Base-by-base conservation (phyloP, 805 yeast genomes). In the Monosporozyma servazzii region DNA sequence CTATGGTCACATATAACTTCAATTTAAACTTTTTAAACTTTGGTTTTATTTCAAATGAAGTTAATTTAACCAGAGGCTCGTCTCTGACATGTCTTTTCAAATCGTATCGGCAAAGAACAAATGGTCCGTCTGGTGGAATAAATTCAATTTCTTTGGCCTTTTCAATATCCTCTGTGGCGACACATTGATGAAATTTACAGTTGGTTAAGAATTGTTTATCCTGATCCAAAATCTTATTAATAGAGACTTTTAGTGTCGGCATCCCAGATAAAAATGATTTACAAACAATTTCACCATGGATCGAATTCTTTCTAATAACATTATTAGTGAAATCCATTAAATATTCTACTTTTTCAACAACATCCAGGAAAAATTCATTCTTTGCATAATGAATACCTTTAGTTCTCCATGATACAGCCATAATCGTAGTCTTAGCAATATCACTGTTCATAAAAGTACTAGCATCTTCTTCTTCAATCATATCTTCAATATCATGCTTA, bases 51-150 rank as follows among this genome's bases (percentile, higher is more conserved):
- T 58, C 58, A 31, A 59, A 61, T 8, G 56, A 52, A 3, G 54
- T 53, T 21, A 67, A 50, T 47, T 71, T 64, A 6, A 66, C 60
- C 42, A 70, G 55, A 2, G 86, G 80, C 56, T 59, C 57, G 46
- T 67, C 71, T 18, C 56, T 56, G 3, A 66, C 61, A 50, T 62
- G 67, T 39, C 70, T 59, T 48, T 66, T 67, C 42, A 71, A 52
- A 39, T 65, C 63, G 44, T 72, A 72, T 48, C 62, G 59, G 49
- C 73, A 70, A 37, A 88, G 75, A 31, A 81, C 79, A 63, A 87
- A 88, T 56, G 79, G 80, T 0, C 96, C 96, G 71, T 88, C 96
- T 0, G 96, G 96, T 15, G 97, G 96, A 17, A 85, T 79, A 64
- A 89, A 90, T 29, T 82, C 79, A 31, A 90, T 80, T 51, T 80